Percentiles rank a stretch among this genome's conserved stretches.
phyloP scores from a whole-genome alignment of 2,329 filamentous ascomycete species.

The Diaporthe nobilis region DNA sequence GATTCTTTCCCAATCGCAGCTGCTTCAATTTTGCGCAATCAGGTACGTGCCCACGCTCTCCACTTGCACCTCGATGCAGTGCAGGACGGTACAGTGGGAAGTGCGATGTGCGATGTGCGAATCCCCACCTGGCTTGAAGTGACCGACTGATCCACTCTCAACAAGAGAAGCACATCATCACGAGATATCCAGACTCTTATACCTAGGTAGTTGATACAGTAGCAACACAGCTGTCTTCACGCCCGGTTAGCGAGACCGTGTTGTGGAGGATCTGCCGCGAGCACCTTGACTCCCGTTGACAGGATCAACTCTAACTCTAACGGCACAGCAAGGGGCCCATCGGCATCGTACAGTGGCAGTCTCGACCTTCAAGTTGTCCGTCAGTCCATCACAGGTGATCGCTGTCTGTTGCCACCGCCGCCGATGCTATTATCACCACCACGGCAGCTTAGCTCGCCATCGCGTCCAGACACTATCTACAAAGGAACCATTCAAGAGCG shows the following conservation, averaged over 20 bases:
- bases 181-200: background rate
- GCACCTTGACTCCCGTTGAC: background rate
- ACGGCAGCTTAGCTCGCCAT: background rate
- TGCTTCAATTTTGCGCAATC: conserved; percentile 30
- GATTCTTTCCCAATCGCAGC: conserved; percentile 15
- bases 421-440: background rate
- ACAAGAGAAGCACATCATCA: background rate
- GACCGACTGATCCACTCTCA: background rate
- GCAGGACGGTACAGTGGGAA: conserved; percentile 9
- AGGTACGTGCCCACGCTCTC: conserved; percentile 26
- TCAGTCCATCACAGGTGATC: background rate
- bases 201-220: background rate
- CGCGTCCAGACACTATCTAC: background rate
- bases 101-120: conserved; percentile 13
- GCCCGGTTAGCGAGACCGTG: background rate
- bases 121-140: background rate
- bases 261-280: conserved; percentile 2
- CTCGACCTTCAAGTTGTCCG: background rate
- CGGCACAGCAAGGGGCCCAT: background rate
- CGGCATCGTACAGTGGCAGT: background rate
- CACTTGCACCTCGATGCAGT: conserved; percentile 22
- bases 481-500: conserved; percentile 11
- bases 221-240: background rate
- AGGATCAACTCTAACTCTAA: background rate
- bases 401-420: conserved; percentile 2